Evolutionary conservation across 805 yeast species (phyloP).

Genomic region (Spathaspora gorwiae): DNA sequence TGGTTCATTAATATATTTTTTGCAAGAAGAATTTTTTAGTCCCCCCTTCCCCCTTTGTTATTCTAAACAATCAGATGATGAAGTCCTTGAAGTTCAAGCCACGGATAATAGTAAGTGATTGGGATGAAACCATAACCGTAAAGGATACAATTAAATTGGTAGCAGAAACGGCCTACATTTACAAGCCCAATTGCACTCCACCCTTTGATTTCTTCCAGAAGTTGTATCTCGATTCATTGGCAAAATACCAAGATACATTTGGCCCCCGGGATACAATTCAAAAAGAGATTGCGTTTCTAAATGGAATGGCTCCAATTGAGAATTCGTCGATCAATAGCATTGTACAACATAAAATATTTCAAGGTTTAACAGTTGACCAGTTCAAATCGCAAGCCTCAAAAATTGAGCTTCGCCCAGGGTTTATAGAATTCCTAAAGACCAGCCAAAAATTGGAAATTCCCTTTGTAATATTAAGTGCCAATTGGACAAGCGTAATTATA

Average conservation of each 20-base stretch:
- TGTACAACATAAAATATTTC: slow-evolving; percentile 34
- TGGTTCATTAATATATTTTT: neutral
- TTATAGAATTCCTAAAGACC: slow-evolving; percentile 26
- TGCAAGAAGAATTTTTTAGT: neutral
- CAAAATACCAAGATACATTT: slow-evolving; percentile 22
- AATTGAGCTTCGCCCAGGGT: slow-evolving; percentile 38
- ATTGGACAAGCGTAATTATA: slow-evolving; percentile 56
- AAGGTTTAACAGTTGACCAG: slow-evolving; percentile 29
- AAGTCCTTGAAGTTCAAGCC: neutral
- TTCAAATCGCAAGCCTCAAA: slow-evolving; percentile 31
- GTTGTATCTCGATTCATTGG: slow-evolving; percentile 35
- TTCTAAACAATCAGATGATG: neutral
- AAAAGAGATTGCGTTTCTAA: slow-evolving; percentile 44
- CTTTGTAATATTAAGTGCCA: slow-evolving; percentile 49
- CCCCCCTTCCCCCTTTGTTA: neutral
- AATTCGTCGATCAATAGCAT: slow-evolving; percentile 43
- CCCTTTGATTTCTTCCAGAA: slow-evolving; percentile 41
- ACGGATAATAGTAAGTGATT: slow-evolving; percentile 43
- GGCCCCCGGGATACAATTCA: slow-evolving; percentile 28
- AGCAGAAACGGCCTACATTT: slow-evolving; percentile 43
- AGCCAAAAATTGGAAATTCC: slow-evolving; percentile 24
- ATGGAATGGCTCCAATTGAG: slow-evolving; percentile 44
- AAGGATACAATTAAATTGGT: slow-evolving; percentile 51
- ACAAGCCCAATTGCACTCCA: slow-evolving; percentile 33
- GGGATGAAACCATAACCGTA: slow-evolving; percentile 63